phyloP scores from a whole-genome alignment of 2,329 filamentous ascomycete genomes.

The Phaeosphaeriaceae sp. region DNA sequence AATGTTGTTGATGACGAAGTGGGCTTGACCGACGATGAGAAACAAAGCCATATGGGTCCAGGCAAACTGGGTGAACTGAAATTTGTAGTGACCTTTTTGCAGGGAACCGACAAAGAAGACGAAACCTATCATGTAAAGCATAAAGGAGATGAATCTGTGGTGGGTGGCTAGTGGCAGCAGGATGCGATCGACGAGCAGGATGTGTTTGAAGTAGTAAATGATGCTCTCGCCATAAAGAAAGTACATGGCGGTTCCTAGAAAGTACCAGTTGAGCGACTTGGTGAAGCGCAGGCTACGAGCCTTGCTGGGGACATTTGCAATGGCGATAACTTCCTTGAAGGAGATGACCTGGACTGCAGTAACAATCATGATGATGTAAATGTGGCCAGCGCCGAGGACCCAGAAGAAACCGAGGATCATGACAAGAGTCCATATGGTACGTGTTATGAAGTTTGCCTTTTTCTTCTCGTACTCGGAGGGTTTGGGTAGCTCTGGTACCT shows the following conservation, averaged over 20 bases:
- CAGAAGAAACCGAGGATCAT: constrained; percentile 96
- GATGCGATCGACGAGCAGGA: constrained; percentile 92
- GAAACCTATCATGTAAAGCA: constrained; percentile 98
- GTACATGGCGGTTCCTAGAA: constrained; percentile 98
- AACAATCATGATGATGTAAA: constrained; percentile 93
- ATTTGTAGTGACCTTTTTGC: constrained; percentile 94
- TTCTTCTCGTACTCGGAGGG: constrained; percentile 93
- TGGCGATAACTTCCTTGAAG: constrained; percentile 99
- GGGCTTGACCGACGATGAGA: constrained; percentile 95
- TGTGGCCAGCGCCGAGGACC: constrained; percentile 92
- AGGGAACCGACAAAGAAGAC: constrained; percentile 97
- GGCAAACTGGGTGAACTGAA: constrained; percentile 98
- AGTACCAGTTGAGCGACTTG: constrained; percentile 99
- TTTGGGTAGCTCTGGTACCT: constrained; percentile 48
- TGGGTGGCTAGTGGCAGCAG: constrained; percentile 93
- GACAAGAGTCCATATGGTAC: constrained; percentile 96
- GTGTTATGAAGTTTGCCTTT: constrained; percentile 95
- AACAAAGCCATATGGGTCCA: constrained; percentile 99
- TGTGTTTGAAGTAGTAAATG: constrained; percentile 99
- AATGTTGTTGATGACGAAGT: constrained; percentile 99
- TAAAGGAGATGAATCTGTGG: constrained; percentile 98
- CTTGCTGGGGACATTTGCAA: constrained; percentile 90
- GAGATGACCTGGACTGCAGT: constrained; percentile 95
- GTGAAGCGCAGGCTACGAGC: constrained; percentile 91
- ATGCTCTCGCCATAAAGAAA: constrained; percentile 98